Evolutionary conservation across 345 rosid genomes (phyloP).

Genomic region (Arabidopsis arenosa): DNA sequence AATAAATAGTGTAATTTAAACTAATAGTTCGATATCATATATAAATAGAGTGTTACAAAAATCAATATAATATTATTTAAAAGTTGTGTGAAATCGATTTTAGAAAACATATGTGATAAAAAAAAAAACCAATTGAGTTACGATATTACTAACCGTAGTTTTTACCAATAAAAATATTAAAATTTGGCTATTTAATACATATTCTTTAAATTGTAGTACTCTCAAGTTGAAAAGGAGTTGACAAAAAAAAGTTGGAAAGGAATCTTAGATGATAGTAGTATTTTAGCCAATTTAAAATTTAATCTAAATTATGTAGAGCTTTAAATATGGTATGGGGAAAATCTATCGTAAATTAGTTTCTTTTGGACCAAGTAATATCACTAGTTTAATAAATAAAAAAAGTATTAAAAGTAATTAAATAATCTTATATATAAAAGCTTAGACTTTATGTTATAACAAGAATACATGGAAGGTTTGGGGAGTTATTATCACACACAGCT

Average conservation of each 20-base stretch:
- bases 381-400: not conserved
- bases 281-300: not conserved
- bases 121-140: not conserved
- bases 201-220: not conserved
- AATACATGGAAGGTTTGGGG: slow-evolving; percentile 31
- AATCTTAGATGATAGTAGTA: not conserved
- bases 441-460: slow-evolving; percentile 20
- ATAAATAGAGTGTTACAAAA: not conserved
- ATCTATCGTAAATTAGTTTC: not conserved
- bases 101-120: not conserved
- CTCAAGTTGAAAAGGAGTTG: not conserved
- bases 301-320: not conserved
- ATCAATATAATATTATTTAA: not conserved
- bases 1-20: not conserved
- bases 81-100: not conserved
- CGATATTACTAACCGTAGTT: not conserved
- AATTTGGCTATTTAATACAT: not conserved
- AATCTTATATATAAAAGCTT: not conserved
- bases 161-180: not conserved
- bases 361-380: not conserved
- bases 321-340: not conserved
- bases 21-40: not conserved
- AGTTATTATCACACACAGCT: slow-evolving; percentile 33
- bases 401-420: not conserved
- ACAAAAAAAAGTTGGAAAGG: too few species aligned